Evolutionary conservation across 2,329 filamentous ascomycete genomes (phyloP), one percentile per base, ranked within the genome.

Genomic region (Drechslerella coelobrocha): DNA sequence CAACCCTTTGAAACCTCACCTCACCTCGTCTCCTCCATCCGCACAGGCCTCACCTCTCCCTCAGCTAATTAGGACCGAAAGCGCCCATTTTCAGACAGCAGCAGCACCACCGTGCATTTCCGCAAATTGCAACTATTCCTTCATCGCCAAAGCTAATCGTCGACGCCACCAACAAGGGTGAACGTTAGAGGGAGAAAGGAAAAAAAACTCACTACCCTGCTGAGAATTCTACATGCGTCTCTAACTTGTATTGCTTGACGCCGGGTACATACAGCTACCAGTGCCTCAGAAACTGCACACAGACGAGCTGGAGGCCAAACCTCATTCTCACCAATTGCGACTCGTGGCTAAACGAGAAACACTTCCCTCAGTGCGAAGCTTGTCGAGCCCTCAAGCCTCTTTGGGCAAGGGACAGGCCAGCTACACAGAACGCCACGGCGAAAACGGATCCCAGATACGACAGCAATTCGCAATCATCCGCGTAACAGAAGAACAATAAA

Each of bases 331-430:
- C 65, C 65, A 69, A 69, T 69, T 48, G 29, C 37, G 45, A 27
- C 54, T 41, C 52, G 29, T 50, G 56, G 34, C 34, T 69, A 69
- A 61, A 62, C 65, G 65, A 69, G 57, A 41, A 41, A 62, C 43
- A 7, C 50, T 61, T 62, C 52, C 65, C 56, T 52, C 53, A 52
- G 61, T 48, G 43, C 17, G 65, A 69, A 69, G 65, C 65, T 69
- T 69, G 52, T 61, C 34, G 6, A 10, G 2, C 26, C 29, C 27
- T 51, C 29, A 52, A 41, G 56, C 56, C 56, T 43, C 39, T 17
- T 45, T 45, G n/a, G 34, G 26, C 29, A 68, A 43, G 43, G 43
- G 5, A 5, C 34, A 14, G 4, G 34, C 17, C 34, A n/a, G 17
- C 34, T 4, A 39, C 12, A 10, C 34, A 14, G 34, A 10, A 39